Evolutionary conservation across 1,284 basidiomycete species (phyloP).

Genomic region (Fomitopsis betulina): DNA sequence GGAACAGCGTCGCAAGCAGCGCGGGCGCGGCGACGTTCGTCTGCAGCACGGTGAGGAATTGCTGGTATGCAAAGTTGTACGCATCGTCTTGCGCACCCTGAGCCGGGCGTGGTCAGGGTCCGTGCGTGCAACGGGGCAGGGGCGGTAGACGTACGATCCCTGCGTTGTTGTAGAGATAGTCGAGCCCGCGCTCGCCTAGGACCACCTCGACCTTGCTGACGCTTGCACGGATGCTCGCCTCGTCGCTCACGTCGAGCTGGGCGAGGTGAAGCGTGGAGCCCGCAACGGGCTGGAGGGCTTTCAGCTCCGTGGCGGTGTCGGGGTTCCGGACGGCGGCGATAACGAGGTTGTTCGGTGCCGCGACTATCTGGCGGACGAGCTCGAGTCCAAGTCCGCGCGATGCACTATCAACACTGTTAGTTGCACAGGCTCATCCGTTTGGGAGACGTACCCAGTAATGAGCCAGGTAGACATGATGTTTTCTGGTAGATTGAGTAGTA

Average conservation of each 20-base stretch:
- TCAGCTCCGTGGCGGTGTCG: constrained; percentile 22
- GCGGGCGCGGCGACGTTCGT: constrained; percentile 32
- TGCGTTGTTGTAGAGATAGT: constrained; percentile 39
- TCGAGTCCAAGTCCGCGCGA: constrained; percentile 35
- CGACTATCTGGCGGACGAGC: constrained; percentile 28
- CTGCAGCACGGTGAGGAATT: constrained; percentile 17
- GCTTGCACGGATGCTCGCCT: constrained; percentile 23
- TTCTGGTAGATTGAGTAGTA: too few species aligned
- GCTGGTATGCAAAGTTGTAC: constrained; percentile 17
- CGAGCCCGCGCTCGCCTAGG: constrained; percentile 27
- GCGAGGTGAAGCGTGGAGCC: constrained; percentile 29
- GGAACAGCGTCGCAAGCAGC: constrained; percentile 25
- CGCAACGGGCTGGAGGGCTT: constrained; percentile 17
- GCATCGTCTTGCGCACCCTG: constrained; percentile 17
- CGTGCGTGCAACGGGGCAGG: too few species aligned
- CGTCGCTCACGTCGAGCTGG: constrained; percentile 27
- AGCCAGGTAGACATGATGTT: background rate
- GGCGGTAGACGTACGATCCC: constrained; percentile 25
- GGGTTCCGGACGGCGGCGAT: constrained; percentile 33
- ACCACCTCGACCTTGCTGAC: constrained; percentile 19
- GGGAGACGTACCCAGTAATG: constrained; percentile 8
- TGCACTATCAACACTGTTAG: constrained; percentile 14
- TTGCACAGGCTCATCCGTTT: too few species aligned
- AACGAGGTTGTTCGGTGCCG: constrained; percentile 26
- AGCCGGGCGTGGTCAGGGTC: background rate